phyloP scores from a whole-genome alignment of 2,329 filamentous ascomycete species.

The Pyrenophora seminiperda region DNA sequence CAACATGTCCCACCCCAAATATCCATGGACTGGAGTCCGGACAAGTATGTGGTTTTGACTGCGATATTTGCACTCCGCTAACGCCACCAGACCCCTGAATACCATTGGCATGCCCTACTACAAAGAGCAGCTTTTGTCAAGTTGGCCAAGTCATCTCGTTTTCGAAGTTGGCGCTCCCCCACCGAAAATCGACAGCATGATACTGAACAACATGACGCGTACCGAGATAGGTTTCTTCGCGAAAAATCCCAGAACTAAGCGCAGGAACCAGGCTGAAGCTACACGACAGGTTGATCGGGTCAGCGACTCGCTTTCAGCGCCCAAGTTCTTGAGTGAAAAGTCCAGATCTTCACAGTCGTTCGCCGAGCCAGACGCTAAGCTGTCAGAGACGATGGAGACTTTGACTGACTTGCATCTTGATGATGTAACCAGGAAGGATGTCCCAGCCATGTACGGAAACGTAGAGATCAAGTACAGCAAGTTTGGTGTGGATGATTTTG shows the following conservation, averaged over 20 bases:
- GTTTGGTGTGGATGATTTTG: conserved; percentile 98
- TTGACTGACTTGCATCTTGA: conserved; percentile 73
- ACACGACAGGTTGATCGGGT: conserved; percentile 67
- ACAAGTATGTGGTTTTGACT: conserved; percentile 62
- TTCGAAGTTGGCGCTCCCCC: conserved; percentile 87
- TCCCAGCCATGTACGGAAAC: conserved; percentile 86
- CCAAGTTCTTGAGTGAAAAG: conserved; percentile 95
- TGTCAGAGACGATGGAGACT: conserved; percentile 64
- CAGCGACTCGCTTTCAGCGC: conserved; percentile 69
- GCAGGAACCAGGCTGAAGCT: conserved; percentile 82
- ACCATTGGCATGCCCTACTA: conserved; percentile 92
- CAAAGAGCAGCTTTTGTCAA: conserved; percentile 81
- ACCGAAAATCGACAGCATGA: conserved; percentile 71
- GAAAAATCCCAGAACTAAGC: conserved; percentile 72
- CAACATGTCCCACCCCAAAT: conserved; percentile 60
- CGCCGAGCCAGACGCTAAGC: conserved; percentile 38
- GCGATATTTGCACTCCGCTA: conserved; percentile 2
- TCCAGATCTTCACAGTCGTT: conserved; percentile 65
- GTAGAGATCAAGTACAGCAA: conserved; percentile 99
- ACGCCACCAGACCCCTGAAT: conserved; percentile 69
- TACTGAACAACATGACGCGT: conserved; percentile 70
- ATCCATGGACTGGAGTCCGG: conserved; percentile 70
- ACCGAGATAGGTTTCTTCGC: conserved; percentile 80
- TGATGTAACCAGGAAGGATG: conserved; percentile 74
- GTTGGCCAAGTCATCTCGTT: conserved; percentile 83